Evolutionary conservation across 257 asterid species (phyloP), one percentile per base, ranked within the genome.

Genomic region (Solanum sparsipilum): DNA sequence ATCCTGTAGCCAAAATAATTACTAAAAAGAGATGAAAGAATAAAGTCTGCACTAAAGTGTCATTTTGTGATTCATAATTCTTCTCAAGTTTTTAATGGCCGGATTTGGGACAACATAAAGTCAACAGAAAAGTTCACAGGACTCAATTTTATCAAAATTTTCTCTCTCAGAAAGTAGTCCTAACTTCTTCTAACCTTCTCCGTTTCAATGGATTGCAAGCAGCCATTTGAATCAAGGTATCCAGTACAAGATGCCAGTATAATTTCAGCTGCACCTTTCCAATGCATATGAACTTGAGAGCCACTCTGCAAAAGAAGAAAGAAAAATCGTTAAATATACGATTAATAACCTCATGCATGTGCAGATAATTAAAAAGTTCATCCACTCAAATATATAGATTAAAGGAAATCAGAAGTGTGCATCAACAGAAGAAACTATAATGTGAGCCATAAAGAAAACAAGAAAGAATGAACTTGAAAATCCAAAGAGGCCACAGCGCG

Each of bases 241-340:
- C 89, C 85, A 25, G 95, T 89, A 85, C 99, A 96, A 63, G 94
- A 88, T 85, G 92, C 95, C 87, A 96, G 87, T 86, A 96, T 93
- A 87, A 96, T 95, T 91, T 96, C 99, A 44, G 99, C 99, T 88
- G 99, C 99, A 91, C 99, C 99, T 91, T 96, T 96, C 99, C 99
- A 96, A 90, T 96, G 99, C 83, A 95, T 87, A 88, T 93, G 98
- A 88, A 97, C 96, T 88, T 92, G 87, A 48, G 98, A 93, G 88
- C 93, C 92, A 86, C 90, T 92, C 98, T 97, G 96, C 60, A 86
- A 91, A 85, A 68, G 67, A 87, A 87, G 90, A 11, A 85, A 81
- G 3, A 58, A 87, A 52, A 82, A 79, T 29, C 86, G 13, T 23
- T 44, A 44, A 85, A 74, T 70, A 25, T 31, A 32, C 44, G 72